Evolutionary conservation across 2,329 filamentous ascomycete species (phyloP), one percentile per base, ranked within the genome.

Genomic region (Falciphora oryzae): DNA sequence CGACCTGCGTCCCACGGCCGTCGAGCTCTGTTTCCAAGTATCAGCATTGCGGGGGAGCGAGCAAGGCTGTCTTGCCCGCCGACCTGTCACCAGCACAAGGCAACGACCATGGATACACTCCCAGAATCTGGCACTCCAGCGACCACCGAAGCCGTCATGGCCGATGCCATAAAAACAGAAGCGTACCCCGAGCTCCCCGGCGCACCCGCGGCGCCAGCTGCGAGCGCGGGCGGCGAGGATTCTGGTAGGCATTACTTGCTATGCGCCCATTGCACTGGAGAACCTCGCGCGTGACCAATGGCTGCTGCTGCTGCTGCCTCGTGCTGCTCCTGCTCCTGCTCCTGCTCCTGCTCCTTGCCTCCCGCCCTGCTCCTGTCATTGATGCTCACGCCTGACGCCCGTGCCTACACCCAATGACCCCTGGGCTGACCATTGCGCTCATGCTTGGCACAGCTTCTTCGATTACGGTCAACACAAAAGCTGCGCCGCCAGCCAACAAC

Each of bases 401-500:
- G 14, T 53, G 22, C 7, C 44, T 10, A 11, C n/a, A 25, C 18
- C 22, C 44, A 25, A n/a, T n/a, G 22, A 53, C 22, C 22, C 22
- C 22, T 53, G 44, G 22, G 22, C 44, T 53, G 18, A 53, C 22
- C 44, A 11, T 25, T 53, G 44, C 44, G n/a, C 44, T 53, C 10
- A 1, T 11, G 7, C 22, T 25, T n/a, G 44, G 44, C 44, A 53
- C 68, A 81, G 81, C 78, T 64, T 80, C 81, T 31, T 80, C 81
- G 53, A 83, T 83, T 63, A 83, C 81, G 61, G 81, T 83, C 68
- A 83, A 82, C 69, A 81, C 81, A 63, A 77, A 76, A 66, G 65
- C 71, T 7, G 72, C 73, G 3, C 65, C 71, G 7, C 72, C 73
- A 2, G 66, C 72, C 44, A 71, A 75, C 70, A 77, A 74, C 68